Evolutionary conservation across 306 rosid genomes (phyloP).

Genomic region (Macrotyloma uniflorum): DNA sequence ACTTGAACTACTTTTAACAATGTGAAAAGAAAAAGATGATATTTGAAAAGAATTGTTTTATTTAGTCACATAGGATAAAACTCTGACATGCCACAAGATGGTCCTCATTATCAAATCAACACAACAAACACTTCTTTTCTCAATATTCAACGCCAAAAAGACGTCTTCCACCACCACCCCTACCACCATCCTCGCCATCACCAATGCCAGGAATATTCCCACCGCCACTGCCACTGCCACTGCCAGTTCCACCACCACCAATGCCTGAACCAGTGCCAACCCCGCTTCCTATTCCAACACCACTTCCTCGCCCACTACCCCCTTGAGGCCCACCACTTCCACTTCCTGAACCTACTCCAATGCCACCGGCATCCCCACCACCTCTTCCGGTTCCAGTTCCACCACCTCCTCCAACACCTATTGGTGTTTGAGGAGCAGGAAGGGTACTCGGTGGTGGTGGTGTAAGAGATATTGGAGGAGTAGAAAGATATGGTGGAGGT

Average conservation of each 20-base stretch:
- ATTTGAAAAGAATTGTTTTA: no score
- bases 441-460: no score
- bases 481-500: no score
- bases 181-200: neutral
- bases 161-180: neutral
- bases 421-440: no score
- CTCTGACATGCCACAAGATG: neutral
- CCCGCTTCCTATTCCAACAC: conserved; percentile 20
- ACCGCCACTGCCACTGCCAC: no score
- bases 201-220: no score
- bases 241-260: neutral
- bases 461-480: neutral
- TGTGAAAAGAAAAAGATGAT: no score
- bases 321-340: conserved; percentile 1
- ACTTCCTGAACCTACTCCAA: conserved; percentile 1
- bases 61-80: neutral
- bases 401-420: neutral
- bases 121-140: neutral
- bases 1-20: no score
- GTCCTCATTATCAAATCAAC: neutral
- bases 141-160: neutral
- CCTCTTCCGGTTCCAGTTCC: neutral
- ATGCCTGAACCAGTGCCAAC: neutral
- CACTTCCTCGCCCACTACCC: conserved; percentile 21
- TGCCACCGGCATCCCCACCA: neutral